Evolutionary conservation across 1,139 yeast genomes (phyloP), one percentile per base, ranked within the genome.

Genomic region (Saccharomycopsis crataegensis): DNA sequence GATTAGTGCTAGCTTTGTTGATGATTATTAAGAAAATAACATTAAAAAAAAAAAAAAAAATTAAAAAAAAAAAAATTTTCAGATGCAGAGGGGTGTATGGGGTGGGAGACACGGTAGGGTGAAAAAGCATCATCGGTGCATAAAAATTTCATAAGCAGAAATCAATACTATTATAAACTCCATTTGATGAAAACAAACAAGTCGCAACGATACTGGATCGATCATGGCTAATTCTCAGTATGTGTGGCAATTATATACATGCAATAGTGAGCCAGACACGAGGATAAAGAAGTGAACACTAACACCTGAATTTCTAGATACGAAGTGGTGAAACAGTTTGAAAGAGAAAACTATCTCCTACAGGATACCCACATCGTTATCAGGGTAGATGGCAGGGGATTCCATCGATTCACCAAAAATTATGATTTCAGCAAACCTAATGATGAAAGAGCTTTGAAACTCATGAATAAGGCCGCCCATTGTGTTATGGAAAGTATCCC

Each of bases 311-410:
- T 42, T 40, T 43, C n/a, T 31, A 74, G 86, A 59, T 90, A 76
- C 64, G 97, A 91, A 66, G 93, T 93, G 66, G 98, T 91, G 48
- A 83, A 82, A 62, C 70, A 73, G 57, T 93, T 89, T 67, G 99
- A 93, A 67, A 72, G 79, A 43, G 93, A 86, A 58, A 82, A 82
- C 63, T 70, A 72, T 42, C 73, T 94, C 6, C 75, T 93, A 0
- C 96, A 93, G 0, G 85, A 89, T 53, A 82, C 95, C 0, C 86
- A 83, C 69, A 82, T 93, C 11, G 84, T 93, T 31, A 78, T 94
- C 12, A 74, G 99, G 49, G 82, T 93, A 0, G 99, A 93, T 64
- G 99, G 99, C 1, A 79, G 95, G 61, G 96, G 96, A 32, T 93
- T 93, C 67, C 99, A 93, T 69, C 83, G 81, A 64, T 86, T 93